Evolutionary conservation across 1,284 basidiomycete species (phyloP).

Genomic region (Mycena sp.): DNA sequence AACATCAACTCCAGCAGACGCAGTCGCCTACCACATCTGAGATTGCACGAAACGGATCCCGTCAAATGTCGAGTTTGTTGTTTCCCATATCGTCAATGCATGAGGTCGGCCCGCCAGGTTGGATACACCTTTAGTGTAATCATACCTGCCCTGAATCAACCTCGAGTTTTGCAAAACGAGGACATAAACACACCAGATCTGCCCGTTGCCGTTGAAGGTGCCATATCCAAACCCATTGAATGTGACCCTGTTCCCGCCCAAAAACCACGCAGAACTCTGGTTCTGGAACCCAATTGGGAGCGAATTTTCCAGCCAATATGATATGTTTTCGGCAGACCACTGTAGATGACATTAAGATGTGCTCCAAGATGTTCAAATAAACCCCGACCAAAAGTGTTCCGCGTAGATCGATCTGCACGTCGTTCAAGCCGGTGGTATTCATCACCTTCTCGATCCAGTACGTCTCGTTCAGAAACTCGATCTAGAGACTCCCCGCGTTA

Average conservation of each 20-base stretch:
- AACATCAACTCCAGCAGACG: no score
- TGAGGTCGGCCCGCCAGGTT: conserved; percentile 46
- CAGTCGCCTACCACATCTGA: conserved; percentile 41
- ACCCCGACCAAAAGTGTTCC: conserved; percentile 41
- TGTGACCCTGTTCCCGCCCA: conserved; percentile 40
- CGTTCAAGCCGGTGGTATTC: conserved; percentile 41
- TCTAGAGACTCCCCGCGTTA: conserved; percentile 9
- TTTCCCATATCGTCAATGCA: conserved; percentile 40
- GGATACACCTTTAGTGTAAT: conserved; percentile 41
- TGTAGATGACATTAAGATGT: conserved; percentile 6
- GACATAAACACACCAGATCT: conserved; percentile 40
- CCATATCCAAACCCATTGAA: conserved; percentile 43
- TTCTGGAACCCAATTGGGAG: conserved; percentile 43
- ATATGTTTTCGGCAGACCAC: conserved; percentile 43
- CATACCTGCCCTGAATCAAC: conserved; percentile 27
- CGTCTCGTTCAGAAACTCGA: conserved; percentile 37
- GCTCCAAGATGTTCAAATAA: neutral
- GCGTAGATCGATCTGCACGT: conserved; percentile 39
- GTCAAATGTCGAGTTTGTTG: conserved; percentile 41
- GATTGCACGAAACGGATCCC: conserved; percentile 46
- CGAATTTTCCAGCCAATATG: conserved; percentile 43
- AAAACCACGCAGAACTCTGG: conserved; percentile 43
- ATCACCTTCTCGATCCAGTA: conserved; percentile 44
- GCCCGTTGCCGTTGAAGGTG: conserved; percentile 46
- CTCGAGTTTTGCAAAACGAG: neutral